Conservation (phyloP, 2,329 filamentous ascomycete species). For the Chalara sp. region DNA sequence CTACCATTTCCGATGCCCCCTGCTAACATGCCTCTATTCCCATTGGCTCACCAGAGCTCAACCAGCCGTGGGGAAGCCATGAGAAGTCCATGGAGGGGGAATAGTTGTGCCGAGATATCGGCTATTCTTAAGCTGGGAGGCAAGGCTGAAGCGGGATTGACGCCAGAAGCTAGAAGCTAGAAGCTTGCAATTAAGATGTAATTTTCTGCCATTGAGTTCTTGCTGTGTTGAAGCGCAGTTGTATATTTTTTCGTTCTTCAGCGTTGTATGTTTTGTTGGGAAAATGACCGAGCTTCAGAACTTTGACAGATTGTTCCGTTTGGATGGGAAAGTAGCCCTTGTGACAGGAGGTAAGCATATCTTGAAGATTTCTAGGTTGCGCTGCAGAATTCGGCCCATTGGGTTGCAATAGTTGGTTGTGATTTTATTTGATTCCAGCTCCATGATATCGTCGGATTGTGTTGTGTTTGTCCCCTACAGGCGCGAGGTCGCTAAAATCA, state of each 20-base stretch:
- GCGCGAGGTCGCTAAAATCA: neutral
- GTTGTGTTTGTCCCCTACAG: too few species aligned
- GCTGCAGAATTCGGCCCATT: too few species aligned
- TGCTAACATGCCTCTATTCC: neutral
- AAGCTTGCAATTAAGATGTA: too few species aligned
- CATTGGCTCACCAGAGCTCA: neutral
- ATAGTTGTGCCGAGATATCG: neutral
- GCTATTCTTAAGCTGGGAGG: neutral
- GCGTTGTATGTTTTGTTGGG: neutral
- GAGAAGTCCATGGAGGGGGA: neutral
- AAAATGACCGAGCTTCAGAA: conserved; percentile 15
- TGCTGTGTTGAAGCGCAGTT: too few species aligned
- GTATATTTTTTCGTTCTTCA: neutral
- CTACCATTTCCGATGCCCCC: neutral
- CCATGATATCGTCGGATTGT: too few species aligned
- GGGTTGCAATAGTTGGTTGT: too few species aligned
- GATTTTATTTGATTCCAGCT: too few species aligned
- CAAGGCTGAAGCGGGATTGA: neutral
- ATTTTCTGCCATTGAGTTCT: too few species aligned
- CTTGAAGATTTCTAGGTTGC: too few species aligned
- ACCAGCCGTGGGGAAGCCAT: neutral
- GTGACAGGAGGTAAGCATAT: conserved; percentile 22
- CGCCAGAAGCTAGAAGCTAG: too few species aligned
- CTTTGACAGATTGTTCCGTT: conserved; percentile 14
- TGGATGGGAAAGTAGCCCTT: conserved; percentile 21